A percentile compares a stretch with the other conserved stretches of the same genome.
Conservation (phyloP, 345 rosid genomes). For the Murraya koenigii region DNA sequence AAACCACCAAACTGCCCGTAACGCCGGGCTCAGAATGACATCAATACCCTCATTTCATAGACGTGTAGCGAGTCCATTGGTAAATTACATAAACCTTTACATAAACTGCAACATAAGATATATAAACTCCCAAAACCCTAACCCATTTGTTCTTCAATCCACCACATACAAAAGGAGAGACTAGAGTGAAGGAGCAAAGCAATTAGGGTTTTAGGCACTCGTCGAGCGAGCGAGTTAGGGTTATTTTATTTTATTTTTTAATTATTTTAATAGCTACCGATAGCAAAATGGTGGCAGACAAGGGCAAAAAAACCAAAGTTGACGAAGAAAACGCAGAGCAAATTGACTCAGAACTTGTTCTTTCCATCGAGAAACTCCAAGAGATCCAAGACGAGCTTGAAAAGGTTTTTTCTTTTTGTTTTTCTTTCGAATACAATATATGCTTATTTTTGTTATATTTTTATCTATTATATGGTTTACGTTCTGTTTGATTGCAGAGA, state of each 20-base stretch:
- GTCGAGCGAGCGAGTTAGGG: slow-evolving; percentile 13
- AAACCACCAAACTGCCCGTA: slow-evolving; percentile 7
- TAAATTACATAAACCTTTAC: neutral
- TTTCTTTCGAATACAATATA: neutral
- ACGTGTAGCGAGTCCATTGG: slow-evolving; percentile 18
- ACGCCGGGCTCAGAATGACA: neutral
- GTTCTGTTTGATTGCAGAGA: slow-evolving; percentile 4
- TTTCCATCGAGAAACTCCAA: slow-evolving; percentile 91
- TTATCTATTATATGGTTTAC: neutral
- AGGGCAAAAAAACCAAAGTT: slow-evolving; percentile 77
- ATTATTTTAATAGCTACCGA: neutral
- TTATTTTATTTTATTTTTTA: neutral
- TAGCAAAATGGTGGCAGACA: slow-evolving; percentile 68
- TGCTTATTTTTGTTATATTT: neutral
- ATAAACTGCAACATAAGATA: neutral
- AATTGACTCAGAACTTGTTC: slow-evolving; percentile 73
- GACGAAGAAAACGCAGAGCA: slow-evolving; percentile 70
- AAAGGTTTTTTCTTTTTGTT: slow-evolving; percentile 46
- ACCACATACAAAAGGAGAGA: slow-evolving; percentile 11
- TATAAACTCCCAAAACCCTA: slow-evolving; percentile 75
- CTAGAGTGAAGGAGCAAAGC: neutral
- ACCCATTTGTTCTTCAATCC: slow-evolving; percentile 20
- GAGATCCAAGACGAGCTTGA: slow-evolving; percentile 97
- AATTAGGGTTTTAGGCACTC: slow-evolving; percentile 50
- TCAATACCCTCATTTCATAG: neutral